Percentiles rank a stretch among this genome's conserved stretches.
These are phyloP conservation scores for Mariannaea sp. DNA, from an alignment of 2,329 filamentous ascomycete species.

Conservation along the genomic window DNA sequence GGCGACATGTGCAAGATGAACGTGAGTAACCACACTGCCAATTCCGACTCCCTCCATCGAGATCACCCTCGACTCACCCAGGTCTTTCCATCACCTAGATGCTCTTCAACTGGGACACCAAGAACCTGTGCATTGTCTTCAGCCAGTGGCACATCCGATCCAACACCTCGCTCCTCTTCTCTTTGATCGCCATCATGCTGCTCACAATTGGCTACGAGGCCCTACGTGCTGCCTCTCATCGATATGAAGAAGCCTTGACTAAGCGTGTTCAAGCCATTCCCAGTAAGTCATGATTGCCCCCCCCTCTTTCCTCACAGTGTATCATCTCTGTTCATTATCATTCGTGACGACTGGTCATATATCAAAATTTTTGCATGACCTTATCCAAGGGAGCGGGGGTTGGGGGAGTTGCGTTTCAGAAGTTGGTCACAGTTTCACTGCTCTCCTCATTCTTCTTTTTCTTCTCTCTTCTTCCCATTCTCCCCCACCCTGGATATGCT, in stretches of 20 bases:
- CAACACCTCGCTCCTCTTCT: constrained; percentile 75
- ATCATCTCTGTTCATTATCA: background rate
- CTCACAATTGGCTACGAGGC: constrained; percentile 93
- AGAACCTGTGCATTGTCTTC: constrained; percentile 96
- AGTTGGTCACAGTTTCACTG: constrained; percentile 16
- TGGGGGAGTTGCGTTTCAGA: constrained; percentile 19
- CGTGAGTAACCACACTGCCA: constrained; percentile 58
- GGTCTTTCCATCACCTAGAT: constrained; percentile 61
- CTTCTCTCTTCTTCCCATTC: constrained; percentile 12
- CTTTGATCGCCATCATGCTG: constrained; percentile 79
- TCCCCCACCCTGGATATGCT: constrained; percentile 10
- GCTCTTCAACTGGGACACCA: constrained; percentile 96
- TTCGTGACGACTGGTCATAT: too few relatives aligned
- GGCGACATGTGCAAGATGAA: constrained; percentile 85
- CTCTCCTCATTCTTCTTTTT: constrained; percentile 20
- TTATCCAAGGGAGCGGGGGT: constrained; percentile 14
- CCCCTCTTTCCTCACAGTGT: background rate
- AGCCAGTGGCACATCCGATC: constrained; percentile 84
- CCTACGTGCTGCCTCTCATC: constrained; percentile 74
- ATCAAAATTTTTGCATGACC: constrained; percentile 6
- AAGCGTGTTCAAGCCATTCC: constrained; percentile 53
- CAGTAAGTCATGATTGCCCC: constrained; percentile 51
- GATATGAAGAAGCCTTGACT: constrained; percentile 70
- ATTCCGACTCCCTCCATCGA: background rate
- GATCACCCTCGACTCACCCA: constrained; percentile 10